Base-by-base conservation (phyloP, 2,329 filamentous ascomycete species). In the Phaeosphaeriaceae sp. region DNA sequence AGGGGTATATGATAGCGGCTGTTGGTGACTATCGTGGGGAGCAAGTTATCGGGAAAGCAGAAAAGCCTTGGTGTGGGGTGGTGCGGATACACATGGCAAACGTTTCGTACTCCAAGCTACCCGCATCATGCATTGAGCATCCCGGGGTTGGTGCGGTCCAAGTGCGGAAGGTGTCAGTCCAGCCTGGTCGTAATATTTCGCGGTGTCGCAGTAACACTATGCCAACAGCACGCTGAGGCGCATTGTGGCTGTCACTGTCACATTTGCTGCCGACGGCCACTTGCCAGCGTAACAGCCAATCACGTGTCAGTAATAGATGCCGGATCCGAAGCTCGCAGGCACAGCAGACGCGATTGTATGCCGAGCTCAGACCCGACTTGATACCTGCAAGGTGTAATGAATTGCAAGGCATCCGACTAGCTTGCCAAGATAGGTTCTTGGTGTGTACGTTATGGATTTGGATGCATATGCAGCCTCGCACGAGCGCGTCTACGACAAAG, bases 211-310 rank as follows among this genome's bases (percentile, higher is more conserved):
- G 21, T 17, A n/a, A 41, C 40, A 48, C 7, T n/a, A 44, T 44
- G 7, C 11, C 17, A 9, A 44, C 41, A 44, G 41, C 4, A 44
- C n/a, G 17, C 20, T 21, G n/a, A 15, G 41, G 41, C 41, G 20
- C 41, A 44, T 19, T 44, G 22, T 47, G 45, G 21, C 45, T 42
- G 44, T 48, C 3, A 40, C 17, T 41, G 51, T 53, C 51, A 19
- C 51, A 42, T 22, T 41, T 44, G n/a, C 20, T 15, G 51, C 44
- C 44, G 51, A 17, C 51, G 51, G 44, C 51, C 27, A 48, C 31
- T 7, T n/a, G 6, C 21, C 24, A 11, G 13, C 2, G 4, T 41
- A 20, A 47, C n/a, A 25, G 51, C 51, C 44, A 48, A 53, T 53
- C 10, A 33, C 15, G 7, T 20, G 25, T 7, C 1, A 20, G 6